Base-by-base conservation (phyloP, 1,284 basidiomycete species). In the Cryptococcus deneoformans region DNA sequence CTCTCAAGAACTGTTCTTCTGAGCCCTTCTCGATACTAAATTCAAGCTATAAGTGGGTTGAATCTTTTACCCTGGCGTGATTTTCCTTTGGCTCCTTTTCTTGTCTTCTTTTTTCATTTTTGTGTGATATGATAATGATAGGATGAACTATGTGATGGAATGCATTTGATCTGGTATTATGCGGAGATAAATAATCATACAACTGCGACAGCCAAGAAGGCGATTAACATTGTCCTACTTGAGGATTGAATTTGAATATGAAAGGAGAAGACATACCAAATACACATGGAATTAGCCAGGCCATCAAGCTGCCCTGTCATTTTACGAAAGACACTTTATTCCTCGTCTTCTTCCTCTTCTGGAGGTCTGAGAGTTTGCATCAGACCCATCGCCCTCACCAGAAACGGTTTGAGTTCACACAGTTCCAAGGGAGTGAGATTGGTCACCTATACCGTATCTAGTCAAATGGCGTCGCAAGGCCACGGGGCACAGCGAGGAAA, bases 341-440 rank as follows among this genome's bases (percentile, higher is more conserved):
- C 49, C 37, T 44, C 52, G 6, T 53, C 52, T 12, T 39, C 52
- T 14, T 46, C 40, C 44, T 46, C 52, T 16, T 45, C 46, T 50
- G 49, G 55, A 6, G 67, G 62, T 57, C 74, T 70, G 7, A 76
- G 59, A 2, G 63, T 52, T 55, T 76, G 74, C 60, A 90, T 78
- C 54, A 89, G 79, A 52, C 84, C 82, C 89, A 92, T 92, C 1
- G 89, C 85, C 67, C 86, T 86, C 52, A 90, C 82, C 66, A 95
- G 90, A 80, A 92, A 90, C 2, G 92, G 90, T 50, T 90, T 84
- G 62, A 95, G 87, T 76, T 95, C 92, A 77, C 90, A 90, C 77
- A 96, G 87, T 75, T 96, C 92, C 85, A 94, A 87, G 0, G 90
- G 86, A 56, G 87, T 90, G 29, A 95, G 80, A 67, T 92, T 90